phyloP scores from a whole-genome alignment of 192 early-diverging fungal genomes.

The Funneliformis geosporum region DNA sequence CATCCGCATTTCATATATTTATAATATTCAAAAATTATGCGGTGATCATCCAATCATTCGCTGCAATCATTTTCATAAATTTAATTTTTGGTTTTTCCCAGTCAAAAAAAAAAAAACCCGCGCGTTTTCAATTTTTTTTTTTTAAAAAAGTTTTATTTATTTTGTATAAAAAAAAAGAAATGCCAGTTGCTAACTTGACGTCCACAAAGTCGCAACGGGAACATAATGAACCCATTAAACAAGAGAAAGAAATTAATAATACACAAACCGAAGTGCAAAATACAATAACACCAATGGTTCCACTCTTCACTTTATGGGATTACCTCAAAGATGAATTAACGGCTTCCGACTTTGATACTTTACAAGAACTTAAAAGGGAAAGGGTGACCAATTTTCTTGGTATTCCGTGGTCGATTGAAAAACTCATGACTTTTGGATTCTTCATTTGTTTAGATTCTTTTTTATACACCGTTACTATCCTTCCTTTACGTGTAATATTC shows the following conservation, averaged over 20 bases:
- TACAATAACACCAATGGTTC: not conserved
- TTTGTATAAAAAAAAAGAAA: not conserved
- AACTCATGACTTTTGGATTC: constrained; percentile 90
- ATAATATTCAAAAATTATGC: not conserved
- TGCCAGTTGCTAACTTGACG: not conserved
- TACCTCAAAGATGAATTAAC: constrained; percentile 65
- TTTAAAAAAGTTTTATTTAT: no score
- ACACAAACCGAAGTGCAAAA: not conserved
- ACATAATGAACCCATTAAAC: not conserved
- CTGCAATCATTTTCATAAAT: no score
- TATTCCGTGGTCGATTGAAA: constrained; percentile 89
- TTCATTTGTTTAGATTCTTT: constrained; percentile 94
- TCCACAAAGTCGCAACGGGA: not conserved
- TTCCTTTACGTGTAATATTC: constrained; percentile 82
- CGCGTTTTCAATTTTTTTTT: no score
- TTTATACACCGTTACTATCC: constrained; percentile 90
- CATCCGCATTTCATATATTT: not conserved
- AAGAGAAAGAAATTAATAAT: not conserved
- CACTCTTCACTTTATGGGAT: constrained; percentile 53
- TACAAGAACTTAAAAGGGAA: constrained; percentile 85
- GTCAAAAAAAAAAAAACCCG: no score
- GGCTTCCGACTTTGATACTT: constrained; percentile 65
- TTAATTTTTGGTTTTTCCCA: no score
- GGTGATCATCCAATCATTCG: no score
- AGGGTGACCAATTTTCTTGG: constrained; percentile 83